Base-by-base conservation (phyloP, 1,284 basidiomycete genomes). In the Cystobasidiaceae sp. region DNA sequence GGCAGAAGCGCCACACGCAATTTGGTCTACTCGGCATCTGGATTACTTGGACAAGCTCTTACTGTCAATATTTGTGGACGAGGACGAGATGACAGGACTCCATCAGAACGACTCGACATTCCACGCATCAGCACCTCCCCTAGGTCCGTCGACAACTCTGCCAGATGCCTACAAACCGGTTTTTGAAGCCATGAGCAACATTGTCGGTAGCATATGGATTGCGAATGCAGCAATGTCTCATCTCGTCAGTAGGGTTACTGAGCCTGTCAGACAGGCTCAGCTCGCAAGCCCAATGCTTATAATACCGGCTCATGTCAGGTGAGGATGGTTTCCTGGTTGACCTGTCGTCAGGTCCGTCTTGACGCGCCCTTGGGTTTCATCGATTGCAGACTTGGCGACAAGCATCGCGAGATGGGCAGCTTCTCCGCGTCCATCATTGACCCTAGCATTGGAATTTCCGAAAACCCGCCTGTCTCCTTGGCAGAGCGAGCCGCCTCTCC, bases 271-370 rank as follows among this genome's bases (percentile, higher is more conserved):
- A 8, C 2, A 4, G 2, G 25, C 21, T 5, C 25, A 33, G 21
- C n/a, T 34, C 15, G 15, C 39, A 43, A 37, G 28, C 6, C n/a
- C 5, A 34, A 52, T 32, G 2, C 52, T 66, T 4, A 27, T 69
- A 1, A 49, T 73, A 13, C 70, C 52, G 2, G 60, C 71, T 17
- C 71, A 72, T 15, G 69, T 71, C 4, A 67, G 72, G 69, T 71
- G 11, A 11, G 68, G 45, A 3, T n/a, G 9, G 3, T 9, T 9
- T 9, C 23, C 21, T 9, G 9, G 30, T 25, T 51, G 25, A 32
- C 25, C 49, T 7, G 23, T 51, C 15, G 21, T 51, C 49, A 51
- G 11, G n/a, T n/a, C n/a, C n/a, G n/a, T n/a, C n/a, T n/a, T n/a
- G n/a, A n/a, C n/a, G n/a, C n/a, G n/a, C n/a, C n/a, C n/a, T n/a